Evolutionary conservation across 768 basidiomycete genomes (phyloP), one percentile per base, ranked within the genome.

Genomic region (Boletus rufocinnamomeus): DNA sequence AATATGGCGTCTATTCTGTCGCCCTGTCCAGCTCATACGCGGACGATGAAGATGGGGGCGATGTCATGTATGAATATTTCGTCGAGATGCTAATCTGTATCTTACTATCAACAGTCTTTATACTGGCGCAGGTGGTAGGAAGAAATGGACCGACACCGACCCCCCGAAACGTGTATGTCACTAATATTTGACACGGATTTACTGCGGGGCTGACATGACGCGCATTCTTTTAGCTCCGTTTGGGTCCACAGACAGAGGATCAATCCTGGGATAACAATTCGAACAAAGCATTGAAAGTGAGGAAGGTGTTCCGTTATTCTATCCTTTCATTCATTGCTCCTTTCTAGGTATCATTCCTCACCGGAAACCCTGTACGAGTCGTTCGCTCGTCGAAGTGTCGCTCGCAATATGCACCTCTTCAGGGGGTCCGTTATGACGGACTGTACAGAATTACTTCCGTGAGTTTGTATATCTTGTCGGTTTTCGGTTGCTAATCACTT

Each of bases 401-500:
- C 8, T 73, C 74, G 11, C 54, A 56, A 44, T 73, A 70, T 58
- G 66, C 74, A 6, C 72, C 72, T 13, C 14, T 28, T 2, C 6
- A 32, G 2, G 71, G 70, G 10, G 66, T 63, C 35, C 73, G 72
- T 3, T 73, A 74, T 27, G 72, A 75, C 32, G 72, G 72, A 21
- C 43, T 73, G 3, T 73, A 73, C 52, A 72, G 28, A 37, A 60
- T 73, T 4, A 38, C 62, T 4, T 41, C 50, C 7, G 74, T 75
- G 32, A 46, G 61, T 40, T 19, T 35, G 14, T 49, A 14, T 4
- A 17, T 34, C 21, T 30, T 13, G 4, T 49, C 10, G 4, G 14
- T 6, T 28, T 50, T 50, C 19, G 1, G 27, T 30, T 41, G 11
- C 19, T 44, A 3, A 59, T 41, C 7, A 44, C 51, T 48, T 43